A percentile compares a stretch with the other conserved stretches of the same genome.
Conservation (phyloP, 371 early-diverging fungal genomes). For the Polyrhizophydium stewartii region DNA sequence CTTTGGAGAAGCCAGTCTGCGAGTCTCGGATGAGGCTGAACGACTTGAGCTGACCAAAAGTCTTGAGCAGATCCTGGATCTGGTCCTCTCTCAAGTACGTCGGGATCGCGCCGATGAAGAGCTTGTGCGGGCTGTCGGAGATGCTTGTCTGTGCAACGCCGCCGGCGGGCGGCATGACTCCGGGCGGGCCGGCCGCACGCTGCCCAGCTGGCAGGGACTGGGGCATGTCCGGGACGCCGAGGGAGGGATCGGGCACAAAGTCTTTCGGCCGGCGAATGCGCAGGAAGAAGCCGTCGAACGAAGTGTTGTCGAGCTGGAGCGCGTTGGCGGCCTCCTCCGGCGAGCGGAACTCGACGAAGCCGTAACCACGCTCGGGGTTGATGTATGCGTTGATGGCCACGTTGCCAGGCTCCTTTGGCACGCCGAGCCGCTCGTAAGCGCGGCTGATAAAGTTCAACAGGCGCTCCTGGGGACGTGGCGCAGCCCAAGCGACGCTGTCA, state of each 20-base stretch:
- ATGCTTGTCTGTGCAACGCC: slow-evolving; percentile 78
- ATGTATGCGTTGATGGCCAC: slow-evolving; percentile 79
- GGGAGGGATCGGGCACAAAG: slow-evolving; percentile 59
- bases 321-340: slow-evolving; percentile 87
- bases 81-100: slow-evolving; percentile 87
- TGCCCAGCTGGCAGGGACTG: no score
- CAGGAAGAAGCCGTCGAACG: slow-evolving; percentile 75
- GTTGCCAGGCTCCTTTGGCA: slow-evolving; percentile 54
- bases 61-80: slow-evolving; percentile 83
- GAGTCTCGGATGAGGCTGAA: slow-evolving; percentile 91
- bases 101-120: slow-evolving; percentile 93
- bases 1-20: slow-evolving; percentile 78
- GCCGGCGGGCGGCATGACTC: slow-evolving; percentile 28
- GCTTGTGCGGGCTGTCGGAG: slow-evolving; percentile 87
- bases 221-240: slow-evolving; percentile 15
- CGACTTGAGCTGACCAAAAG: slow-evolving; percentile 89
- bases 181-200: neutral
- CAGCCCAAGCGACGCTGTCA: no score
- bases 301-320: slow-evolving; percentile 89
- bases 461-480: neutral
- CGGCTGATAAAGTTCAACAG: neutral
- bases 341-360: slow-evolving; percentile 90
- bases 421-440: slow-evolving; percentile 41
- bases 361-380: slow-evolving; percentile 90
- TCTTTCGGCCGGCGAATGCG: slow-evolving; percentile 95